Evolutionary conservation across 1,284 basidiomycete genomes (phyloP), one percentile per base, ranked within the genome.

Genomic region (Leccinum griseonigrum): DNA sequence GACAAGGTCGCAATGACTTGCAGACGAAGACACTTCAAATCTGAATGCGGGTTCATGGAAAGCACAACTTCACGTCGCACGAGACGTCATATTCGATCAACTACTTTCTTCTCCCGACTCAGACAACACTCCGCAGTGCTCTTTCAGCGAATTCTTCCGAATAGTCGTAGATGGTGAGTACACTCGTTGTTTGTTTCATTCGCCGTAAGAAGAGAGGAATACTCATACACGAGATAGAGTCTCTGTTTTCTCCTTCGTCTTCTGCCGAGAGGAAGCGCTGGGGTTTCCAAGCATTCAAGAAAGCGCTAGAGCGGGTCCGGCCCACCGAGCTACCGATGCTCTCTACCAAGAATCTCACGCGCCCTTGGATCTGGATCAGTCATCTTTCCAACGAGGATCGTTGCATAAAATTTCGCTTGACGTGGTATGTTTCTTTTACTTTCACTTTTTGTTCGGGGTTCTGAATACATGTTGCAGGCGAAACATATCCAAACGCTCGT

Each of bases 291-390:
- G 85, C 98, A 22, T 93, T 98, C 75, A 86, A 90, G 69, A 90
- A 87, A 65, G 87, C 94, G 0, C 78, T 98, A 46, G 83, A 86
- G 8, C 86, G 88, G 16, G 83, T 95, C 22, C 80, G 83, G 7
- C 77, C 85, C 18, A 75, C 83, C 28, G 88, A 87, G 57, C 81
- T 96, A 68, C 90, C 94, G 0, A 88, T 94, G 81, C 81, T 98
- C 18, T 97, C 98, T 76, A 97, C 94, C 11, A 90, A 91, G 68
- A 97, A 98, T 75, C 94, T 98, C 70, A 96, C 98, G 92, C 89
- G 95, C 51, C 91, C 91, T 46, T 97, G 95, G 92, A 26, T 26
- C 22, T 26, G 22, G 22, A 96, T 97, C 67, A 97, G 97, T 74
- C 95, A 98, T 72, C 83, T 99, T 22, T 90, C 93, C 1, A 90